A percentile compares a stretch with the other conserved stretches of the same genome.
Evolutionary conservation across 352 stramenopile genomes (phyloP).

Genomic region (Peronospora destructor): DNA sequence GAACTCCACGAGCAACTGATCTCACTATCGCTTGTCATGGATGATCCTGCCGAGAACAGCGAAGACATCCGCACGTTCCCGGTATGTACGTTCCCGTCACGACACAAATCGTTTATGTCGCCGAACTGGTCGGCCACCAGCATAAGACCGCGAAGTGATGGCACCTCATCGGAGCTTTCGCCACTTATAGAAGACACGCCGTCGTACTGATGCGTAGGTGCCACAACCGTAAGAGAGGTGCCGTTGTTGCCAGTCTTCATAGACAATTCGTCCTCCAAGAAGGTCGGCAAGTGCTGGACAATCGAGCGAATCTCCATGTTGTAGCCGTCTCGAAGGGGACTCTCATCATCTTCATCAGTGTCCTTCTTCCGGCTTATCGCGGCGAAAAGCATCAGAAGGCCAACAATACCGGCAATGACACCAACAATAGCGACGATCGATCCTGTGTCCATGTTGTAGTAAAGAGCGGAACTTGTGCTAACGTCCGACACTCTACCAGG

Average conservation of each 20-base stretch:
- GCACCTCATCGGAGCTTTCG: slow-evolving; percentile 23
- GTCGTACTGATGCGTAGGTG: slow-evolving; percentile 16
- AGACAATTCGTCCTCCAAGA: slow-evolving; percentile 39
- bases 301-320: slow-evolving; percentile 39
- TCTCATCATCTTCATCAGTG: slow-evolving; percentile 43
- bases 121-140: slow-evolving; percentile 11
- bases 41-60: slow-evolving; percentile 38
- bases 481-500: slow-evolving; percentile 33
- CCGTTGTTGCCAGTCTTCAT: slow-evolving; percentile 22
- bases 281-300: slow-evolving; percentile 46
- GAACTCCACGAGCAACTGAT: slow-evolving; percentile 70
- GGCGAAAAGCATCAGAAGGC: slow-evolving; percentile 50
- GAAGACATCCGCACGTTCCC: slow-evolving; percentile 22
- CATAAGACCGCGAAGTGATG: slow-evolving; percentile 14
- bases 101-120: slow-evolving; percentile 13
- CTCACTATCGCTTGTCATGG: slow-evolving; percentile 36
- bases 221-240: slow-evolving; percentile 23
- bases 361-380: slow-evolving; percentile 60
- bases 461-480: slow-evolving; percentile 38
- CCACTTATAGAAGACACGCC: slow-evolving; percentile 15
- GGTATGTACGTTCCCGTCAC: slow-evolving; percentile 12
- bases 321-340: slow-evolving; percentile 36
- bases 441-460: slow-evolving; percentile 48
- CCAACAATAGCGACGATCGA: slow-evolving; percentile 72
- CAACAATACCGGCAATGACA: slow-evolving; percentile 54